Conservation (phyloP, 2,329 filamentous ascomycete species). For the Sarocladium kiliense region DNA sequence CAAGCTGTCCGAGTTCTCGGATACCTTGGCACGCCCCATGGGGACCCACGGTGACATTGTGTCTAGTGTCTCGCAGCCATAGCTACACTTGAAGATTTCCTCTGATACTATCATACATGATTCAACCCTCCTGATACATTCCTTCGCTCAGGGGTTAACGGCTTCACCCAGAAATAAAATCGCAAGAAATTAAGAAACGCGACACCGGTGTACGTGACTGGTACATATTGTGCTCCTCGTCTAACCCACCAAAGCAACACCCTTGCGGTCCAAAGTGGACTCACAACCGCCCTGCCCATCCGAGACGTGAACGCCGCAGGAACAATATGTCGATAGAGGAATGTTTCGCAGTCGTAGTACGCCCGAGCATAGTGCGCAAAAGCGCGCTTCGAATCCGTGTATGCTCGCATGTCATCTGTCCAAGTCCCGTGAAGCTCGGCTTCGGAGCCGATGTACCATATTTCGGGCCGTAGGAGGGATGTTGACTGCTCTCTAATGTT, state of each 20-base stretch:
- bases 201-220: slow-evolving; percentile 15
- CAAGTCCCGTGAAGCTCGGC: slow-evolving; percentile 16
- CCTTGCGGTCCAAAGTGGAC: slow-evolving; percentile 13
- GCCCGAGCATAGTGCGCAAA: slow-evolving; percentile 12
- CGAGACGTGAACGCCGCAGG: slow-evolving; percentile 12
- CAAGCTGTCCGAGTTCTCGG: no score
- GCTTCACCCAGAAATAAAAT: slow-evolving; percentile 13
- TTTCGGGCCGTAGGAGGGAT: slow-evolving; percentile 12
- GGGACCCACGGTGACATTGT: no score
- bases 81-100: no score
- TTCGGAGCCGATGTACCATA: slow-evolving; percentile 17
- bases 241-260: slow-evolving; percentile 14
- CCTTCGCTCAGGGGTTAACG: no score
- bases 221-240: slow-evolving; percentile 15
- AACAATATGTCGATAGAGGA: slow-evolving; percentile 13
- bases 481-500: background rate
- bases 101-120: no score
- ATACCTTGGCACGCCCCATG: no score
- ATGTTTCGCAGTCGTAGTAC: slow-evolving; percentile 11
- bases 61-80: no score
- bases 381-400: slow-evolving; percentile 13
- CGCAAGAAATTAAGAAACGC: slow-evolving; percentile 14
- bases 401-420: slow-evolving; percentile 11
- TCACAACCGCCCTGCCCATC: slow-evolving; percentile 14
- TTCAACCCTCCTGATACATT: no score